These are phyloP conservation scores for Mallotus repandus DNA, from an alignment of 441 rosid species.

Conservation along the genomic window DNA sequence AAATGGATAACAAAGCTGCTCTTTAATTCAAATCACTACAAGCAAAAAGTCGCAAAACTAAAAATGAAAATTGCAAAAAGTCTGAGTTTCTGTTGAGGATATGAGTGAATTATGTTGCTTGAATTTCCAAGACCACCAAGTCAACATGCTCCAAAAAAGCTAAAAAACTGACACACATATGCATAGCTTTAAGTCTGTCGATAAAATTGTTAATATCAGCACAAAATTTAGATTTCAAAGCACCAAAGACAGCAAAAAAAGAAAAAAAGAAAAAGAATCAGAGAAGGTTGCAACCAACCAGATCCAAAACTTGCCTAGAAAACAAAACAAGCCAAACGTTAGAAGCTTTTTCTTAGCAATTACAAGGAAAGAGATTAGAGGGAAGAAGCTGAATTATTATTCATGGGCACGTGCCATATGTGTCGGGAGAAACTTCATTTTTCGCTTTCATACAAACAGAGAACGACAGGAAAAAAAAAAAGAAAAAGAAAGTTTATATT, in stretches of 20 bases:
- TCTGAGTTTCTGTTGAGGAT: not conserved
- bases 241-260: not conserved
- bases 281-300: not conserved
- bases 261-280: not conserved
- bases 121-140: constrained; percentile 35
- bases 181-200: too few species aligned
- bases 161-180: not conserved
- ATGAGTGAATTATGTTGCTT: constrained; percentile 14
- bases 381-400: not conserved
- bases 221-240: not conserved
- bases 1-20: not conserved
- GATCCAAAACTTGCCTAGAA: too few species aligned
- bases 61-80: not conserved
- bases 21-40: too few species aligned
- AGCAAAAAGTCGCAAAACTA: too few species aligned
- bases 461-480: not conserved
- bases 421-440: constrained; percentile 31
- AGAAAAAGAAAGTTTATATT: not conserved
- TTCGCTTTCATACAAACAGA: constrained; percentile 24
- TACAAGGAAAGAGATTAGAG: not conserved
- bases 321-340: constrained; percentile 1
- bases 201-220: not conserved
- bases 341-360: not conserved
- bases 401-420: constrained; percentile 11
- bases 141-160: constrained; percentile 24